Evolutionary conservation across 345 rosid genomes (phyloP).

Genomic region (Mangifera indica): DNA sequence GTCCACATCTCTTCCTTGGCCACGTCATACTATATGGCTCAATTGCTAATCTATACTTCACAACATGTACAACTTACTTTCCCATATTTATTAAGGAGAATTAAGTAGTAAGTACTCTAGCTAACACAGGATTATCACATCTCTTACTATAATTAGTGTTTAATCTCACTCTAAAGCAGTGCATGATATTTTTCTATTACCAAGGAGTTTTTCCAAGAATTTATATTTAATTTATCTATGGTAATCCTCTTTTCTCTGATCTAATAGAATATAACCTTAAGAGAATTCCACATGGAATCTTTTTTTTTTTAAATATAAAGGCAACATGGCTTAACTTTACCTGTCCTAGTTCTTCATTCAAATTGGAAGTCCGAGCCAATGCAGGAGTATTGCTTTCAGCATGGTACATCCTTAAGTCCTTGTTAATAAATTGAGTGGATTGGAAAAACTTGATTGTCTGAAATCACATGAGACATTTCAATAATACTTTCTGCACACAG

Average conservation of each 20-base stretch:
- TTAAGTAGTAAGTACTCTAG: background rate
- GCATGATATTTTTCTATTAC: background rate
- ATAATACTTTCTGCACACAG: slow-evolving; percentile 8
- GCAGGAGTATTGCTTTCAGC: slow-evolving; percentile 92
- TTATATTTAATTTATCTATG: background rate
- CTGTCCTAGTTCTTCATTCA: slow-evolving; percentile 99
- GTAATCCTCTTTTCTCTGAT: background rate
- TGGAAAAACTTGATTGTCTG: slow-evolving; percentile 99
- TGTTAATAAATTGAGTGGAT: slow-evolving; percentile 92
- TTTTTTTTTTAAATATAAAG: background rate
- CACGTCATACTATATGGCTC: background rate
- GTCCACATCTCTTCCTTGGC: background rate
- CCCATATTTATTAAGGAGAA: background rate
- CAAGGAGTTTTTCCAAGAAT: background rate
- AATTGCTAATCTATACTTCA: too few species aligned
- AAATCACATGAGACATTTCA: slow-evolving; percentile 29
- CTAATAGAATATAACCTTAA: background rate
- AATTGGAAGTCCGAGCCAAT: slow-evolving; percentile 91
- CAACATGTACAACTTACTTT: background rate
- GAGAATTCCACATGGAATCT: background rate
- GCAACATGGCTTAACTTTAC: slow-evolving; percentile 36
- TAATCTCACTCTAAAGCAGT: background rate
- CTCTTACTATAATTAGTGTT: background rate
- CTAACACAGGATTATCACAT: background rate
- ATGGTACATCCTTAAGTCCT: slow-evolving; percentile 90